Evolutionary conservation across 306 rosid species (phyloP), one percentile per base, ranked within the genome.

Genomic region (Dryas octopetala): DNA sequence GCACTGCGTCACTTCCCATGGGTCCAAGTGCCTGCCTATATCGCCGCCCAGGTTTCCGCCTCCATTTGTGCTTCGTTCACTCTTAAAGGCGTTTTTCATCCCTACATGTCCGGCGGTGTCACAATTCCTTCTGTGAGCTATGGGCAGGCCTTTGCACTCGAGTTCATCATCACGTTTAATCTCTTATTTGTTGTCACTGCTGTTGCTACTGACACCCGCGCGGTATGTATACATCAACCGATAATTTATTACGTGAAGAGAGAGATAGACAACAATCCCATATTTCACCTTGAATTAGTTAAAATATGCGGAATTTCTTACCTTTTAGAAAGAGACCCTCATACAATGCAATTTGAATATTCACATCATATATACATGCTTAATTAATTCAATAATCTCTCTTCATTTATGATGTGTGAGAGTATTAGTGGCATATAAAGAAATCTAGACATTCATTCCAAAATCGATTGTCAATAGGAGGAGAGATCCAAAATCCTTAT

Each of bases 151-250:
- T 94, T 94, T 19, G 97, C 91, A 0, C 87, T 93, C 0, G 98
- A 94, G 85, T 90, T 91, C 66, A 66, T 94, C 2, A 94, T 94
- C 88, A 88, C 97, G 32, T 94, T 94, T 10, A 90, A 65, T 78
- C 98, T 94, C 85, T 16, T 94, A 77, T 94, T 91, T 65, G 97
- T 94, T 1, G 95, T 90, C 71, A 92, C 98, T 52, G 94, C 98
- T 19, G 98, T 92, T 38, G 98, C 98, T 6, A 92, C 98, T 46
- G 98, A 92, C 60, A 87, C 96, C 4, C 96, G 98, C 4, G 98
- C 98, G 51, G 96, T 91, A 58, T 0, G 83, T 78, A 45, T 1
- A 32, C 38, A 32, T 32, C 38, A 32, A 32, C 38, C 2, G 1
- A 32, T 32, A 32, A 32, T 32, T 32, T 32, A 1, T 32, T 32